phyloP scores from a whole-genome alignment of 257 asterid species.

The Perilla frutescens region DNA sequence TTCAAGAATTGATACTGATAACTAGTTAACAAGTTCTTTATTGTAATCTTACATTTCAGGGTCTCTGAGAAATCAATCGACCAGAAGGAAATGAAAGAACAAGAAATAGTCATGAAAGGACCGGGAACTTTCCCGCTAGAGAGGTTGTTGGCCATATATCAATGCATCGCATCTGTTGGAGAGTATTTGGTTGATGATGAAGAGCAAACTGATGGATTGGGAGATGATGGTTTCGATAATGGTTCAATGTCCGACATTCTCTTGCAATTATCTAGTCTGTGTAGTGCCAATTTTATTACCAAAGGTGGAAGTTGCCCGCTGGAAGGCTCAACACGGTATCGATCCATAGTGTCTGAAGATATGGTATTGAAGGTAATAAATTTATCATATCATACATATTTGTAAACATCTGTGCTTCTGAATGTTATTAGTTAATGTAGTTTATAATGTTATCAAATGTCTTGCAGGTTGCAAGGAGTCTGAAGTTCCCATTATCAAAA shows the following conservation, averaged over 20 bases:
- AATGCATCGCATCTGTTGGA: conserved; percentile 81
- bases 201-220: conserved; percentile 48
- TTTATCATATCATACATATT: conserved; percentile 12
- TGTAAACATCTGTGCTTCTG: conserved; percentile 12
- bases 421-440: conserved; percentile 10
- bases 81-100: conserved; percentile 81
- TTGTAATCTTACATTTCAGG: conserved; percentile 48
- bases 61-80: conserved; percentile 74
- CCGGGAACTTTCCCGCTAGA: conserved; percentile 96
- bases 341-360: conserved; percentile 81
- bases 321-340: conserved; percentile 89
- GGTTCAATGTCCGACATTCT: conserved; percentile 77
- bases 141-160: conserved; percentile 85
- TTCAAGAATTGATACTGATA: neutral
- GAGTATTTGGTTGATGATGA: conserved; percentile 65
- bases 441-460: conserved; percentile 38
- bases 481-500: conserved; percentile 84
- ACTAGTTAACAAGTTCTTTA: neutral
- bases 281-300: conserved; percentile 85
- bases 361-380: conserved; percentile 75
- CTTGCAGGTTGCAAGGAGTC: conserved; percentile 85
- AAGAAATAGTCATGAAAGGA: conserved; percentile 85
- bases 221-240: conserved; percentile 48
- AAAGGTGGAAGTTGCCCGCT: conserved; percentile 92
- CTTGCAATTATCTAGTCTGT: conserved; percentile 88